Evolutionary conservation across 192 early-diverging fungal genomes (phyloP).

Genomic region (Neocallimastix lanati): DNA sequence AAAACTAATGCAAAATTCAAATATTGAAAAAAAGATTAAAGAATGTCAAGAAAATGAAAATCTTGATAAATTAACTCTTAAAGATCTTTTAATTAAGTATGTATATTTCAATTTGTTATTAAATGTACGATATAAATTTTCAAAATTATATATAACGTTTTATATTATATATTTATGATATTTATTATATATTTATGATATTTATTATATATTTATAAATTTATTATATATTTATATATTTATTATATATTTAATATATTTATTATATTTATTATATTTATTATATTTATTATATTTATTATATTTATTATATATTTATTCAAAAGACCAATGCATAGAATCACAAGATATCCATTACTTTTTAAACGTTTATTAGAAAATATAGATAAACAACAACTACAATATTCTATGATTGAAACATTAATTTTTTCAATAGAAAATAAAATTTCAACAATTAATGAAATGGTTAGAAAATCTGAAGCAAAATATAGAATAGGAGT

Average conservation of each 20-base stretch:
- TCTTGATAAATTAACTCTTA: neutral
- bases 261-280: neutral
- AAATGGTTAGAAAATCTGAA: constrained; percentile 17
- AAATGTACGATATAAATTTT: no score
- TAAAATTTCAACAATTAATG: constrained; percentile 18
- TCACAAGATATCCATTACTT: neutral
- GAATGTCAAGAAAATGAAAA: neutral
- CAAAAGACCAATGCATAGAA: neutral
- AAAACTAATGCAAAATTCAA: neutral
- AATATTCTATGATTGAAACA: neutral
- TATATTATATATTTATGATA: no score
- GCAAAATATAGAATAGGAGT: constrained; percentile 14
- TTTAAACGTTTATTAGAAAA: neutral
- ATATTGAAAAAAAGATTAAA: neutral
- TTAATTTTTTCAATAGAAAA: constrained; percentile 9
- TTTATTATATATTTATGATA: no score
- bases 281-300: no score
- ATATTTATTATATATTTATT: no score
- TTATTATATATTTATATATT: no score
- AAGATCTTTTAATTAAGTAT: neutral
- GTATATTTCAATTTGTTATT: no score
- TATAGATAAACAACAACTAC: neutral
- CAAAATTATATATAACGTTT: no score
- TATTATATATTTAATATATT: neutral
- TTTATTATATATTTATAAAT: no score